Evolutionary conservation across 352 stramenopile species (phyloP), one percentile per base, ranked within the genome.

Genomic region (Phytophthora aleatoria): DNA sequence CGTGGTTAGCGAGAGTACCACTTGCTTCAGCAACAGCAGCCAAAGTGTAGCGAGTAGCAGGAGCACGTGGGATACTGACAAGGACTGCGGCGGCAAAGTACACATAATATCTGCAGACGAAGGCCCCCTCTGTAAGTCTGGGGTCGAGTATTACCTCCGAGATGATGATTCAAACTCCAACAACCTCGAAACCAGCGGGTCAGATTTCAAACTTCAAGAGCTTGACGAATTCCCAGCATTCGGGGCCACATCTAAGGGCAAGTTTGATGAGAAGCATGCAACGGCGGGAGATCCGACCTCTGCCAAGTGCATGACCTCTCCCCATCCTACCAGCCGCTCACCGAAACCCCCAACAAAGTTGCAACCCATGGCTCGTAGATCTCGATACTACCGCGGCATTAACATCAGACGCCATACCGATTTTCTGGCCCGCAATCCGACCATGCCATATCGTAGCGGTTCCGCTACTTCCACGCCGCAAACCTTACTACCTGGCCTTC

Each of bases 401-500:
- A 61, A 50, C 36, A 64, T 71, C 20, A 41, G 67, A 59, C 24
- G 39, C 11, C 55, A 57, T 39, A 72, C 68, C 15, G 55, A 36
- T 24, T 69, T 72, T 16, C 38, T 76, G 5, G 53, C 63, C 6
- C 63, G 55, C 12, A 62, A 69, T 48, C 67, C 63, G 13, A 58
- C 38, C 49, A 71, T 64, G 48, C 38, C 48, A 15, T 47, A 43
- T 13, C 59, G 7, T 51, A 20, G 20, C 20, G 20, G 20, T 20
- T 20, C 20, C 20, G 44, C 36, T 44, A 3, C 42, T 39, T 48
- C 50, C 15, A 33, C 63, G 44, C 41, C 68, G 6, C 50, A 70
- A 57, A 71, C 67, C 0, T 68, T 64, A 38, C 20, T 71, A 7
- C 67, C 63, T 52, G 67, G 66, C 24, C 63, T 89, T 36, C 77